phyloP scores from a whole-genome alignment of 176 grass and related monocot species.

The Calamus simplicifolius region DNA sequence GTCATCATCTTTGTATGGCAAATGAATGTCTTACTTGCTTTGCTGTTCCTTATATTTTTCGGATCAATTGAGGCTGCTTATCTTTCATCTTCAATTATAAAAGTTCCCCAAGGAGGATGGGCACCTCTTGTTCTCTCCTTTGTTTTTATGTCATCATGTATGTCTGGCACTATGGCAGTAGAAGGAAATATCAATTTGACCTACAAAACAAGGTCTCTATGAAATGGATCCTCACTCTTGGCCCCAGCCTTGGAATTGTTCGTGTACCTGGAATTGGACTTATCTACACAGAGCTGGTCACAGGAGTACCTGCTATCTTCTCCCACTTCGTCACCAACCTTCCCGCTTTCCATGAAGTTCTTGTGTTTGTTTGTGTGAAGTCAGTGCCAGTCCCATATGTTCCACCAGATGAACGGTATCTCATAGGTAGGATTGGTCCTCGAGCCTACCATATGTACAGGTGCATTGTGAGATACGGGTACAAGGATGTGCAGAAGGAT shows the following conservation, averaged over 20 bases:
- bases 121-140: slow-evolving; percentile 71
- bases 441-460: slow-evolving; percentile 81
- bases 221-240: slow-evolving; percentile 80
- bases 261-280: slow-evolving; percentile 92
- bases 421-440: slow-evolving; percentile 85
- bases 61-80: slow-evolving; percentile 75
- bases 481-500: slow-evolving; percentile 85
- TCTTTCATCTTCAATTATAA: slow-evolving; percentile 85
- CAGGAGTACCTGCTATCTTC: slow-evolving; percentile 86
- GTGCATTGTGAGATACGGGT: slow-evolving; percentile 86
- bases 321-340: slow-evolving; percentile 93
- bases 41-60: slow-evolving; percentile 78
- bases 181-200: slow-evolving; percentile 72
- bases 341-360: slow-evolving; percentile 91
- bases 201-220: slow-evolving; percentile 98
- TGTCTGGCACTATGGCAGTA: slow-evolving; percentile 81
- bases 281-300: slow-evolving; percentile 93
- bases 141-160: slow-evolving; percentile 89
- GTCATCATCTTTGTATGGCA: slow-evolving; percentile 90
- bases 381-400: slow-evolving; percentile 86
- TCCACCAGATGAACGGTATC: slow-evolving; percentile 62
- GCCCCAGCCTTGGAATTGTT: slow-evolving; percentile 89
- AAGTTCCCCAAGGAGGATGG: slow-evolving; percentile 95
- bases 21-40: slow-evolving; percentile 44
- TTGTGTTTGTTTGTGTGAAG: slow-evolving; percentile 89